phyloP scores from a whole-genome alignment of 371 early-diverging fungal species.

The Syncephalis plumigaleata region DNA sequence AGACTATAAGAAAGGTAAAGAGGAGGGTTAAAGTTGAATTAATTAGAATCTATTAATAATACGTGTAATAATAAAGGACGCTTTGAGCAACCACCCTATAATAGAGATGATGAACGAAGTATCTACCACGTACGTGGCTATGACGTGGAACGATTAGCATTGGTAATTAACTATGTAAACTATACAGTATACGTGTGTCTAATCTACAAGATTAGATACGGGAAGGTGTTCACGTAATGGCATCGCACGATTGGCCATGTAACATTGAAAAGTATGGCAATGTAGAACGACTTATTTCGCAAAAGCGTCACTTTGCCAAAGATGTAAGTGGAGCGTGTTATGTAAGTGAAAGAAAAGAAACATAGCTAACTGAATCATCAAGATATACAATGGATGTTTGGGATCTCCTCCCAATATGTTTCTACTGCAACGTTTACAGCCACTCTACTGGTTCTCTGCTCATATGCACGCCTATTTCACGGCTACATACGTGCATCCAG shows the following conservation, averaged over 20 bases:
- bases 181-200: neutral
- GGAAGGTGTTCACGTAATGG: slow-evolving; percentile 63
- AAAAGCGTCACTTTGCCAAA: slow-evolving; percentile 44
- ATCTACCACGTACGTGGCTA: slow-evolving; percentile 78
- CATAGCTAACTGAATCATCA: too few species aligned
- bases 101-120: slow-evolving; percentile 28
- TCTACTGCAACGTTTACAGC: slow-evolving; percentile 51
- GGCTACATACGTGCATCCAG: slow-evolving; percentile 40
- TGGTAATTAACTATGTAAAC: slow-evolving; percentile 17
- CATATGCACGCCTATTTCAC: slow-evolving; percentile 80
- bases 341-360: too few species aligned
- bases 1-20: slow-evolving; percentile 44
- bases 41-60: neutral
- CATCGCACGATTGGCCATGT: slow-evolving; percentile 96
- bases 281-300: slow-evolving; percentile 26
- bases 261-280: slow-evolving; percentile 72
- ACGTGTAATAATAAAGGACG: slow-evolving; percentile 30
- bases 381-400: slow-evolving; percentile 43
- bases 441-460: slow-evolving; percentile 84
- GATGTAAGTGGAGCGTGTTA: slow-evolving; percentile 64
- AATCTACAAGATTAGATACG: slow-evolving; percentile 12
- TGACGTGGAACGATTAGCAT: slow-evolving; percentile 56
- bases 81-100: slow-evolving; percentile 62
- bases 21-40: neutral
- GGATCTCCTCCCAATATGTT: slow-evolving; percentile 54